These are phyloP conservation scores for Annulohypoxylon nitens DNA, from an alignment of 495 filamentous ascomycete genomes.

Conservation along the genomic window DNA sequence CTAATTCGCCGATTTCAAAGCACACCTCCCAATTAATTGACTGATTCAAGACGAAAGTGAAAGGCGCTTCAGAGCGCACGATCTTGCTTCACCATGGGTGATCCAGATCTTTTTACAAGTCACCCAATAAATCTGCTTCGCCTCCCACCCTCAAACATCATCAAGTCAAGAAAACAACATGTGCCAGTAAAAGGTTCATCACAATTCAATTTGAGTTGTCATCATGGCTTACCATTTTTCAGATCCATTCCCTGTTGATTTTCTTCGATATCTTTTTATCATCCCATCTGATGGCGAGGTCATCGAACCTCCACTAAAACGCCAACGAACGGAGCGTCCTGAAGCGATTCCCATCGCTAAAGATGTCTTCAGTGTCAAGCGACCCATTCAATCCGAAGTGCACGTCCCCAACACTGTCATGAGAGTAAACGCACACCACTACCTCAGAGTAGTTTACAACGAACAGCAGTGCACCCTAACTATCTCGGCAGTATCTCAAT, in stretches of 20 bases:
- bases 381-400: slow-evolving; percentile 3
- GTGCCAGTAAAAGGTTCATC: slow-evolving; percentile 13
- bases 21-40: background rate
- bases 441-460: slow-evolving; percentile 19
- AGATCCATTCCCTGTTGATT: slow-evolving; percentile 44
- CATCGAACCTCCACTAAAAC: slow-evolving; percentile 31
- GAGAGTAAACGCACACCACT: slow-evolving; percentile 14
- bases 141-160: background rate
- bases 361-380: slow-evolving; percentile 3
- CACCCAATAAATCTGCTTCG: background rate
- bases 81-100: slow-evolving; percentile 17
- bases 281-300: slow-evolving; percentile 14
- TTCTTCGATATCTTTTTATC: slow-evolving; percentile 33
- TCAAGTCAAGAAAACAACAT: background rate
- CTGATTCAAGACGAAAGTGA: background rate
- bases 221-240: slow-evolving; percentile 12
- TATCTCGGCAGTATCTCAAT: slow-evolving; percentile 17
- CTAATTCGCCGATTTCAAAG: background rate
- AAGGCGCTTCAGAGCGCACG: background rate
- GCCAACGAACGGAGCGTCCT: slow-evolving; percentile 19
- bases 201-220: background rate
- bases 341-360: slow-evolving; percentile 34
- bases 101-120: background rate
- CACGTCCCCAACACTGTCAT: background rate
- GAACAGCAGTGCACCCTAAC: background rate